Evolutionary conservation across 2,329 filamentous ascomycete species (phyloP).

Genomic region (Tolypocladium tropicale): DNA sequence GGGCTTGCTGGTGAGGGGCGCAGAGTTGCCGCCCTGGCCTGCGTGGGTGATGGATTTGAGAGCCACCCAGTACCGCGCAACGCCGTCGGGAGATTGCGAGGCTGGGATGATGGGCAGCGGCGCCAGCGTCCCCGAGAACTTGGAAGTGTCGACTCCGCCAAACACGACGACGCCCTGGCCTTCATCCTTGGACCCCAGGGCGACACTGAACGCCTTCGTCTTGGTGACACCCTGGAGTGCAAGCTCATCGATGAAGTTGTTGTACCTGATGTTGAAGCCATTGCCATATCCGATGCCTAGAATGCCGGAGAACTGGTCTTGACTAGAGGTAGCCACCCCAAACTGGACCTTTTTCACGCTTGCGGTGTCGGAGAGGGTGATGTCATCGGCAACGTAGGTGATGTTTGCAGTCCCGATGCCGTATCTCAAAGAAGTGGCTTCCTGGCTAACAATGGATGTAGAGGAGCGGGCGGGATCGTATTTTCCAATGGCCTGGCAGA

Average conservation of each 20-base stretch:
- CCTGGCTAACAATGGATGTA: conserved; percentile 20
- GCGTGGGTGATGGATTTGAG: conserved; percentile 34
- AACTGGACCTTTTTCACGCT: conserved; percentile 45
- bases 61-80: conserved; percentile 41
- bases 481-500: conserved; percentile 34
- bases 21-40: conserved; percentile 17
- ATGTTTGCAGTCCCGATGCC: conserved; percentile 41
- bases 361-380: conserved; percentile 29
- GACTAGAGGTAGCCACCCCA: conserved; percentile 46
- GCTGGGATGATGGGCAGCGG: conserved; percentile 52
- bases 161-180: conserved; percentile 56
- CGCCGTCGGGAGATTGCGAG: conserved; percentile 41
- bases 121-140: conserved; percentile 49
- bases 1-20: conserved; percentile 22
- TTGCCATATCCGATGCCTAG: conserved; percentile 63
- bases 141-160: conserved; percentile 55
- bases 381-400: conserved; percentile 36
- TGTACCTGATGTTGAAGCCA: conserved; percentile 34
- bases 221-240: conserved; percentile 40
- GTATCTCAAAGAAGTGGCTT: conserved; percentile 33
- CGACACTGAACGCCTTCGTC: conserved; percentile 55
- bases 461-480: conserved; percentile 33
- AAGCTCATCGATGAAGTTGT: conserved; percentile 42
- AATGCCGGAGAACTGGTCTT: conserved; percentile 46
- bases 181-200: conserved; percentile 50